Base-by-base conservation (phyloP, 2,329 filamentous ascomycete genomes). In the Tetracladium maxilliforme region DNA sequence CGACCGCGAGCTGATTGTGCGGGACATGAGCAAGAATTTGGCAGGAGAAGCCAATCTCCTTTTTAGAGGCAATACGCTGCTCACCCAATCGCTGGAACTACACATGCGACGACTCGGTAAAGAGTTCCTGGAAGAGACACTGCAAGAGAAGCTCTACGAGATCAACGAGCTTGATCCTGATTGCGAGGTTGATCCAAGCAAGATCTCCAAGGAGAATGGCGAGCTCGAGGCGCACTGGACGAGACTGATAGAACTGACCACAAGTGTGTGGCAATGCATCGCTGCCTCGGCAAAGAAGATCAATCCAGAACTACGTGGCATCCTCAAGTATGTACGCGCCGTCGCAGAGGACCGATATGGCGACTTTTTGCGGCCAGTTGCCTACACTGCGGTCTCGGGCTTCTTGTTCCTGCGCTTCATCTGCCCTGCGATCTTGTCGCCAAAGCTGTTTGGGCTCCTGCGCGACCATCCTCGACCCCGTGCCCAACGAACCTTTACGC, bases 361-460 rank as follows among this genome's bases (percentile, higher is more conserved):
- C 15, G 83, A 92, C 46, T 94, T 92, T 41, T 57, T 93, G 21
- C 74, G 84, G 15, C 87, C 80, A 3, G 84, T 93, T 19, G 72
- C 77, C 22, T 95, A 93, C 45, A 94, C 86, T 26, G 92, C 84
- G 44, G 84, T 95, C 3, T 93, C 84, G 22, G 87, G 87, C 0
- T 95, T 95, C 43, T 54, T 95, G 9, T 95, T 95, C 47, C 61
- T 95, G 32, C 76, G 87, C 5, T 94, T 94, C 57, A 90, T 95
- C 42, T 93, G 86, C 43, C 87, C 87, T 4, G 86, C 87, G n/a
- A 84, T 95, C 30, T 60, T 95, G 6, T 94, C 93, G 33, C 87
- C 87, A 1, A 93, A 93, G 51, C 63, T 95, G 10, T 94, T 93
- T 45, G 84, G 84, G 13, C 60, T 95, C 12, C 54, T 94, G 13